Evolutionary conservation across 306 rosid species (phyloP).

Genomic region (Sechiopsis laciniata): DNA sequence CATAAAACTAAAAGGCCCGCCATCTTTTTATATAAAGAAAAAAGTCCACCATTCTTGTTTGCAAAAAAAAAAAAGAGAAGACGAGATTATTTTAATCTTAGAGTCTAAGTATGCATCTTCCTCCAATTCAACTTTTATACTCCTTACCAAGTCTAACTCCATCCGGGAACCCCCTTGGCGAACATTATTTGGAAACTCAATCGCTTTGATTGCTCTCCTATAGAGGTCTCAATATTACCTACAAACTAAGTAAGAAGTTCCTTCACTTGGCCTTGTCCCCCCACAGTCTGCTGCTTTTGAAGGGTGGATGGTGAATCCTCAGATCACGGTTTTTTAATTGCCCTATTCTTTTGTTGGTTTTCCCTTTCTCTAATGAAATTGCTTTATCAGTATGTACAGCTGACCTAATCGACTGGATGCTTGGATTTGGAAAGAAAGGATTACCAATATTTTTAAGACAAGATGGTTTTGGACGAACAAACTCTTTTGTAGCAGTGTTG

Average conservation of each 20-base stretch:
- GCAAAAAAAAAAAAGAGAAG: too few relatives aligned
- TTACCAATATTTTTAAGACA: neutral
- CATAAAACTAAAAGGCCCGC: neutral
- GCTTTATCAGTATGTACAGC: neutral
- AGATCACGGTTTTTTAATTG: neutral
- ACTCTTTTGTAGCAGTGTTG: neutral
- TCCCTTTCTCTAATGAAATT: neutral
- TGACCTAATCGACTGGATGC: neutral
- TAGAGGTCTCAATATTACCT: neutral
- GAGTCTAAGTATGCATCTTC: neutral
- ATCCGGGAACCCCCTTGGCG: neutral
- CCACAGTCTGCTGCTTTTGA: neutral
- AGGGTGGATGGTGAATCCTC: constrained; percentile 1
- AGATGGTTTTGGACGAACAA: neutral
- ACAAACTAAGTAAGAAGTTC: neutral
- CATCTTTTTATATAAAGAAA: neutral
- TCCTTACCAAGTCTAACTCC: constrained; percentile 6
- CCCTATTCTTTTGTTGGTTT: neutral
- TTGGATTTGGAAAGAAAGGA: neutral
- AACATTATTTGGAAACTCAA: neutral
- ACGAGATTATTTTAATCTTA: neutral
- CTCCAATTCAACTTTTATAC: neutral
- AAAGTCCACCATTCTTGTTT: neutral
- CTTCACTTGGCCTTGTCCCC: neutral
- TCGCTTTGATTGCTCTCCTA: neutral